Percentiles rank a stretch among this genome's conserved stretches.
Evolutionary conservation across 108 stramenopile species (phyloP).

Genomic region (Nitzschia sp.): DNA sequence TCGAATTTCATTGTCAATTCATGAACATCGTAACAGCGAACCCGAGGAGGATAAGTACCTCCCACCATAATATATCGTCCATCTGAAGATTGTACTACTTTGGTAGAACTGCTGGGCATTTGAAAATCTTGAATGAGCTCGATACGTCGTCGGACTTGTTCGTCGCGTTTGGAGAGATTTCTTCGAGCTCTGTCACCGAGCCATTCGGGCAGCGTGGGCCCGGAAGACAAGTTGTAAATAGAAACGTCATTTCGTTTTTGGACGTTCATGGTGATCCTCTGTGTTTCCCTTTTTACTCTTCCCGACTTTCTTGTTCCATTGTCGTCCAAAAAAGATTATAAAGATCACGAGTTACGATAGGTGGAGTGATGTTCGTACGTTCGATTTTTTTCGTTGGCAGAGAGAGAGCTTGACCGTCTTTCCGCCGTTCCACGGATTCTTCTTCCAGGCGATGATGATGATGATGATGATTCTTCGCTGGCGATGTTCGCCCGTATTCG

Average conservation of each 20-base stretch:
- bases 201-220: constrained; percentile 95
- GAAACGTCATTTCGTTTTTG: constrained; percentile 83
- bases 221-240: constrained; percentile 89
- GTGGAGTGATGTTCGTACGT: too few relatives aligned
- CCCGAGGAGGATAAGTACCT: constrained; percentile 94
- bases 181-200: constrained; percentile 92
- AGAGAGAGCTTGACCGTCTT: too few relatives aligned
- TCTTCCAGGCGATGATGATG: too few relatives aligned
- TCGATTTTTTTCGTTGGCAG: too few relatives aligned
- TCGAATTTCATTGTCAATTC: constrained; percentile 99
- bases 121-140: constrained; percentile 98
- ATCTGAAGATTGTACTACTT: constrained; percentile 81
- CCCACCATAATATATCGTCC: constrained; percentile 89
- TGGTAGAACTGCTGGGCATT: constrained; percentile 87
- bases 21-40: constrained; percentile 92
- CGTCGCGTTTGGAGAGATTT: constrained; percentile 88
- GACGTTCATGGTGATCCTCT: constrained; percentile 89
- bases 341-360: too few relatives aligned
- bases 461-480: too few relatives aligned
- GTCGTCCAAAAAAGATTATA: too few relatives aligned
- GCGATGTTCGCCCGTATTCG: too few relatives aligned
- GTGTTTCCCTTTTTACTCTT: too few relatives aligned
- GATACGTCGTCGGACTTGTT: constrained; percentile 89
- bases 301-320: too few relatives aligned
- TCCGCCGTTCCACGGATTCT: too few relatives aligned